phyloP scores from a whole-genome alignment of 2,329 filamentous ascomycete genomes.

The Aureobasidium sp. region DNA sequence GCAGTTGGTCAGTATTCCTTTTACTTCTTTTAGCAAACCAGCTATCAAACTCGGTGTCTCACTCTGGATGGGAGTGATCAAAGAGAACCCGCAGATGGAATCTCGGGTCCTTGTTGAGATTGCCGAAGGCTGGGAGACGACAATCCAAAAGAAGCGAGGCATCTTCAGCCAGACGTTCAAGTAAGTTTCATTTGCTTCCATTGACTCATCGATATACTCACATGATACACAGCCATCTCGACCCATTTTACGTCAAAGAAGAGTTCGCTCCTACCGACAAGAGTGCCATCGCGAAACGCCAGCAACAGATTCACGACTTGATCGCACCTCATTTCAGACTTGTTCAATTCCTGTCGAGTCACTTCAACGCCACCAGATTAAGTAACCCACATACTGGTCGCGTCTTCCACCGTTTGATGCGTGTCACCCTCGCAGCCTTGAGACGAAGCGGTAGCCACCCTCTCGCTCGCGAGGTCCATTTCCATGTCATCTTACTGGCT shows the following conservation, averaged over 20 bases:
- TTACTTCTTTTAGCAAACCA: slow-evolving; percentile 86
- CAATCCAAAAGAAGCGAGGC: slow-evolving; percentile 68
- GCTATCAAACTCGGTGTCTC: slow-evolving; percentile 94
- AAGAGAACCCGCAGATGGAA: slow-evolving; percentile 87
- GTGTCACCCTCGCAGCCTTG: slow-evolving; percentile 69
- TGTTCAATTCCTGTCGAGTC: slow-evolving; percentile 83
- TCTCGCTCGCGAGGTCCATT: slow-evolving; percentile 83
- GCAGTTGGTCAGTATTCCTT: slow-evolving; percentile 86
- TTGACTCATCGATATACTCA: neutral
- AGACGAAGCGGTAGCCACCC: slow-evolving; percentile 68
- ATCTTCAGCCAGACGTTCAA: slow-evolving; percentile 69
- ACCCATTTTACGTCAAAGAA: slow-evolving; percentile 85
- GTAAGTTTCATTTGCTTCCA: slow-evolving; percentile 36
- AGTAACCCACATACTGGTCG: slow-evolving; percentile 74
- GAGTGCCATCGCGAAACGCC: slow-evolving; percentile 62
- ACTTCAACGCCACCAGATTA: slow-evolving; percentile 88
- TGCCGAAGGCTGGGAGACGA: slow-evolving; percentile 83
- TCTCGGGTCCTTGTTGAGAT: slow-evolving; percentile 80
- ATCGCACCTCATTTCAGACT: slow-evolving; percentile 81
- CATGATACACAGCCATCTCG: slow-evolving; percentile 47
- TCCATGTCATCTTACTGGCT: slow-evolving; percentile 79
- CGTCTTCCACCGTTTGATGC: slow-evolving; percentile 74
- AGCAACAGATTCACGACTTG: slow-evolving; percentile 72
- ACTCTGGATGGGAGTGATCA: slow-evolving; percentile 92
- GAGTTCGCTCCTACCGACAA: slow-evolving; percentile 92